These are phyloP conservation scores for Polytrichum commune DNA, from an alignment of 225 moss, liverwort and hornwort genomes.

Conservation along the genomic window DNA sequence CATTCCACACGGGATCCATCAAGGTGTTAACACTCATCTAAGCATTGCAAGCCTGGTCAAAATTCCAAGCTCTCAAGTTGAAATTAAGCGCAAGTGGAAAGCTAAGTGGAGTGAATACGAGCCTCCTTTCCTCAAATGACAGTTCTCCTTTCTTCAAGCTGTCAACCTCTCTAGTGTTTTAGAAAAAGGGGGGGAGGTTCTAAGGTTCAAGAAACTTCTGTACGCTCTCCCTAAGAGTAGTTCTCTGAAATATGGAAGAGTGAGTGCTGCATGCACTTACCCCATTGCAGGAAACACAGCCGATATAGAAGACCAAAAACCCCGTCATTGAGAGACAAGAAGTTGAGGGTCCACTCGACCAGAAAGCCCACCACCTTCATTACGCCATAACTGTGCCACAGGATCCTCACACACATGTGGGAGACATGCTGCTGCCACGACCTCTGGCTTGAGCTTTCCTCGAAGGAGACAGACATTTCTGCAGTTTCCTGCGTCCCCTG, in stretches of 20 bases:
- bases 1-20: too few species aligned
- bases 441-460: too few species aligned
- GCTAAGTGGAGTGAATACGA: too few species aligned
- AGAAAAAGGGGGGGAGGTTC: neutral
- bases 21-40: too few species aligned
- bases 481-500: too few species aligned
- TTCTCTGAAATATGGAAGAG: too few species aligned
- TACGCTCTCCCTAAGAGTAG: too few species aligned
- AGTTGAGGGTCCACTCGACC: slow-evolving; percentile 1
- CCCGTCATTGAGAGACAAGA: neutral
- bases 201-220: neutral
- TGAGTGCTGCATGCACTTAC: neutral
- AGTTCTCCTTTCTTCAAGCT: neutral
- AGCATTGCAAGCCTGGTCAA: too few species aligned
- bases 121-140: neutral
- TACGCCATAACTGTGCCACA: neutral
- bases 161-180: neutral
- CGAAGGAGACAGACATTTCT: too few species aligned
- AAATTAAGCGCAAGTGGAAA: too few species aligned
- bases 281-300: neutral
- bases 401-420: neutral
- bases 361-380: neutral
- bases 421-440: neutral
- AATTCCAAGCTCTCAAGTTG: too few species aligned
- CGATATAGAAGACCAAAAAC: neutral